Evolutionary conservation across 1,139 yeast genomes (phyloP).

Genomic region (Candida anutae): DNA sequence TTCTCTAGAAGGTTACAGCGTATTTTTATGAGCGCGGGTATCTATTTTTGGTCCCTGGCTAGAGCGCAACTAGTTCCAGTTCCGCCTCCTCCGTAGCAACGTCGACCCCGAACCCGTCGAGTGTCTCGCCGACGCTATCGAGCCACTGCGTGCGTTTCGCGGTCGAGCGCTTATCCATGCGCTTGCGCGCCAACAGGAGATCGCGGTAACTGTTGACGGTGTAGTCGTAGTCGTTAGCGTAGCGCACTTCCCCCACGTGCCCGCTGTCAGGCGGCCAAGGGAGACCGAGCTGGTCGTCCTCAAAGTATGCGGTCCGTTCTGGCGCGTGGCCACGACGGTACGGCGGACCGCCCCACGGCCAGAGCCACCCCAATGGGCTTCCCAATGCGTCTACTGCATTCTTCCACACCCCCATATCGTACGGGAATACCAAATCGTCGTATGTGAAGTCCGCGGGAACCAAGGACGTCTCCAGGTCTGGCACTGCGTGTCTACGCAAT

Average conservation of each 20-base stretch:
- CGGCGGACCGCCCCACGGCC: constrained; percentile 47
- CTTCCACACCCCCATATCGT: constrained; percentile 56
- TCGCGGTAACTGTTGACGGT: constrained; percentile 9
- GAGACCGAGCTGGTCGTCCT: constrained; percentile 53
- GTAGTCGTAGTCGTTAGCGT: constrained; percentile 13
- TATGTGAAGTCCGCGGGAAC: constrained; percentile 30
- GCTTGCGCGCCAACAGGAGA: constrained; percentile 9
- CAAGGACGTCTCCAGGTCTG: constrained; percentile 1
- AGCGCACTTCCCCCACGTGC: constrained; percentile 23
- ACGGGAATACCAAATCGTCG: constrained; percentile 70
- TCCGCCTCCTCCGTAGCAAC: constrained; percentile 44
- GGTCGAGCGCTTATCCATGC: constrained; percentile 15
- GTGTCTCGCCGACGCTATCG: constrained; percentile 73
- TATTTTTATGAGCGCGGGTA: too few relatives aligned
- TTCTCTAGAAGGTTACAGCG: too few relatives aligned
- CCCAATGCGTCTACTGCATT: constrained; percentile 51
- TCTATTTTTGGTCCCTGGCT: too few relatives aligned
- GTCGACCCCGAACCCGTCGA: constrained; percentile 87
- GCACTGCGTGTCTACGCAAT: background rate
- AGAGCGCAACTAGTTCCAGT: too few relatives aligned
- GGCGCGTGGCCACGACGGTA: constrained; percentile 36
- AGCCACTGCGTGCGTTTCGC: constrained; percentile 49
- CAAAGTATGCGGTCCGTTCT: constrained; percentile 43
- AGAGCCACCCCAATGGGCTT: constrained; percentile 53
- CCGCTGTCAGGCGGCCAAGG: constrained; percentile 93